Percentiles rank a stretch among this genome's conserved stretches.
Evolutionary conservation across 352 stramenopile species (phyloP).

Genomic region (Phytopythium litorale): DNA sequence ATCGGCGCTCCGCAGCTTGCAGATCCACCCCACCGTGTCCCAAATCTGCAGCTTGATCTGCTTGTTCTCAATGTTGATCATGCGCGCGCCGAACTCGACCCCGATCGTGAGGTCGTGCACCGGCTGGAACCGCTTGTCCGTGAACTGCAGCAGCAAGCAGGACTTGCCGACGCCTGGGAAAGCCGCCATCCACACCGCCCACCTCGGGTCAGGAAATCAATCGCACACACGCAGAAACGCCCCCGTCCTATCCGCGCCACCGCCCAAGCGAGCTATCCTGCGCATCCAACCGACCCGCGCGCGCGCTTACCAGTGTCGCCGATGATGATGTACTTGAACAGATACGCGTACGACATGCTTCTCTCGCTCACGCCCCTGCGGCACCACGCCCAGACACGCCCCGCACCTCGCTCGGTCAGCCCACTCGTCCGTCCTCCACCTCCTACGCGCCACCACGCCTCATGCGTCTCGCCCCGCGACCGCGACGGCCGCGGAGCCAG

Average conservation of each 20-base stretch:
- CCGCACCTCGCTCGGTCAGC: background rate
- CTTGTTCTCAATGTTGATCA: slow-evolving; percentile 99
- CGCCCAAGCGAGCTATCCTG: background rate
- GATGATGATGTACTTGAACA: slow-evolving; percentile 99
- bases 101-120: slow-evolving; percentile 99
- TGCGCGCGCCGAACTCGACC: slow-evolving; percentile 98
- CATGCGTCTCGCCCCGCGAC: background rate
- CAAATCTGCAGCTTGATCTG: slow-evolving; percentile 98
- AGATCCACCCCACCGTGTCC: slow-evolving; percentile 80
- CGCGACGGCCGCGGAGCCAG: too few relatives aligned
- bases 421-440: background rate
- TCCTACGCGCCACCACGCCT: too few relatives aligned
- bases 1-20: background rate
- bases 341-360: slow-evolving; percentile 93
- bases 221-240: background rate
- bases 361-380: background rate
- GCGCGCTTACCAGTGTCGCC: slow-evolving; percentile 92
- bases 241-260: background rate
- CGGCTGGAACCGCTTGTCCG: slow-evolving; percentile 99
- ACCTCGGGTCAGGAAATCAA: background rate
- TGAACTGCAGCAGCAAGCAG: slow-evolving; percentile 99
- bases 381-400: too few relatives aligned
- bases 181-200: background rate
- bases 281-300: background rate
- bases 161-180: slow-evolving; percentile 98